These are phyloP conservation scores for Cladosporium oxysporum DNA, from an alignment of 2,329 filamentous ascomycete species.

Conservation along the genomic window DNA sequence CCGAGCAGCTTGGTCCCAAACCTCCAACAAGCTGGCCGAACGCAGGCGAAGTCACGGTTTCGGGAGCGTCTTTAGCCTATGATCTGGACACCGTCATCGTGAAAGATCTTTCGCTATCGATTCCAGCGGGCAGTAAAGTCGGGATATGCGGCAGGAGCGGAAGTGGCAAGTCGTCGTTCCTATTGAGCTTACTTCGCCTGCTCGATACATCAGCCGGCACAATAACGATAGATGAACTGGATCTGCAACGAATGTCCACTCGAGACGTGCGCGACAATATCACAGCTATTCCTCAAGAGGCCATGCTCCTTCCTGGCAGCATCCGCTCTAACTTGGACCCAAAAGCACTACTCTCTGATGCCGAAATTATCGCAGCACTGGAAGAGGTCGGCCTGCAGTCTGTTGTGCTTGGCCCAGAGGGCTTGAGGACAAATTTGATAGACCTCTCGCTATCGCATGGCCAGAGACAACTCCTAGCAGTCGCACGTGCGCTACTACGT, in stretches of 20 bases:
- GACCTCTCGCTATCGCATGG: constrained; percentile 45
- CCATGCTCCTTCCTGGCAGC: constrained; percentile 51
- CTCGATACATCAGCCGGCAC: constrained; percentile 46
- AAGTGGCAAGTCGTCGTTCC: constrained; percentile 54
- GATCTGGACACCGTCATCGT: constrained; percentile 58
- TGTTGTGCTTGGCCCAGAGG: neutral
- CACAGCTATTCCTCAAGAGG: constrained; percentile 54
- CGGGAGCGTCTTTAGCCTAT: neutral
- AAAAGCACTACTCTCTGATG: constrained; percentile 33
- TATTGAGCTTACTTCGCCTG: constrained; percentile 52
- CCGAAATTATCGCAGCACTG: neutral
- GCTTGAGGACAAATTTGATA: neutral
- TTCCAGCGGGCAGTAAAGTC: constrained; percentile 52
- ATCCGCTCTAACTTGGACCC: constrained; percentile 55
- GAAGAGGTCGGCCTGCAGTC: neutral
- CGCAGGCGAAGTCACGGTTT: neutral
- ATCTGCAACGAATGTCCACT: constrained; percentile 47
- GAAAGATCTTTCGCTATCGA: constrained; percentile 48
- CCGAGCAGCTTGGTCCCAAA: neutral
- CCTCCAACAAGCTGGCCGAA: neutral
- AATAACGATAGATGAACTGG: constrained; percentile 51
- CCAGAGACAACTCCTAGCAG: constrained; percentile 53
- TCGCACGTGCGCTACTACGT: constrained; percentile 50
- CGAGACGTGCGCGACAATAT: constrained; percentile 49
- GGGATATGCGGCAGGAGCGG: constrained; percentile 57